These are phyloP conservation scores for Wallacemonas collosoma DNA, from an alignment of 208 protist genomes.

Conservation along the genomic window DNA sequence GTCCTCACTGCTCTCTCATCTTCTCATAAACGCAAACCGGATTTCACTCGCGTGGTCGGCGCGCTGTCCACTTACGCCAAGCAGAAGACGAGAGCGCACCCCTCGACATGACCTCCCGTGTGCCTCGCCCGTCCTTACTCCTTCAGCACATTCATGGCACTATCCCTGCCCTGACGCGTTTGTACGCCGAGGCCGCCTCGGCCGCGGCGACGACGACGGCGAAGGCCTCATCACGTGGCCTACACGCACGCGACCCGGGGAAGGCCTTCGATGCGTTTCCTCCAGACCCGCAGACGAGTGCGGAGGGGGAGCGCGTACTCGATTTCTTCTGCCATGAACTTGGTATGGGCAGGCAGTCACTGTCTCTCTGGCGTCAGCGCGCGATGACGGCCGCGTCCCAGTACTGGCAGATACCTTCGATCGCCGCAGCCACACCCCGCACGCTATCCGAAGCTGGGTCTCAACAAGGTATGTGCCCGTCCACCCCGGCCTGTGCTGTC, in stretches of 20 bases:
- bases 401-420: slow-evolving; percentile 29
- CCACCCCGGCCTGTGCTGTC: no score
- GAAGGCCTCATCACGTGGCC: not conserved
- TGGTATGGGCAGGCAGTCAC: slow-evolving; percentile 45
- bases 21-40: not conserved
- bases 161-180: slow-evolving; percentile 45
- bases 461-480: no score
- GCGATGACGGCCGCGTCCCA: slow-evolving; percentile 20
- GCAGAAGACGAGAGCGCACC: not conserved
- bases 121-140: slow-evolving; percentile 38
- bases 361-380: slow-evolving; percentile 52
- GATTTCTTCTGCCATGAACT: slow-evolving; percentile 70
- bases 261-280: slow-evolving; percentile 15
- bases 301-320: slow-evolving; percentile 50
- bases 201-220: not conserved
- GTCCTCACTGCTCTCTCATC: not conserved
- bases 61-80: no score
- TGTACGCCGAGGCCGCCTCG: slow-evolving; percentile 27
- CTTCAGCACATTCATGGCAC: slow-evolving; percentile 66
- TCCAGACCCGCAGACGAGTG: slow-evolving; percentile 25
- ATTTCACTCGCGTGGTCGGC: no score
- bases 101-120: not conserved
- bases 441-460: no score
- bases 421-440: no score
- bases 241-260: no score